Evolutionary conservation across 2,329 filamentous ascomycete species (phyloP), one percentile per base, ranked within the genome.

Genomic region (Apiospora phragmitis): DNA sequence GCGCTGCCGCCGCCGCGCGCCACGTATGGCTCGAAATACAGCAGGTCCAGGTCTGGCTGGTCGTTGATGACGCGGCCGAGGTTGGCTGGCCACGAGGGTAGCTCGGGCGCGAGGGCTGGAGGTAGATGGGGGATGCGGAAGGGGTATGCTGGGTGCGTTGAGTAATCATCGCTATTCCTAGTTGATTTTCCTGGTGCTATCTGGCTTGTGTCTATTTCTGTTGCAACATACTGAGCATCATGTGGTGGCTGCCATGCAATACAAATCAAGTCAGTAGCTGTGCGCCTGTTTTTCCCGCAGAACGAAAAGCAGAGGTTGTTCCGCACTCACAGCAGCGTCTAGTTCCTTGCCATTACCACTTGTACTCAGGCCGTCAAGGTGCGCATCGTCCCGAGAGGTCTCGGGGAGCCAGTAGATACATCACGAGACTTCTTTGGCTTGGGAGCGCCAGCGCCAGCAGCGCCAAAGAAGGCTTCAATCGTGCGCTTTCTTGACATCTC

Each of bases 1-100:
- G 89, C 84, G 14, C 89, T 83, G 16, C 85, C 79, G 29, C 55
- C 55, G 9, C 62, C 14, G 2, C 84, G 81, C 0, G 91, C 87
- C 4, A 95, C 85, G 73, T 92, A 95, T 0, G 93, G 92, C 75
- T 93, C 87, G 78, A 92, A 95, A 80, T 93, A 93, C 11, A 95
- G 81, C 0, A 95, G 84, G 77, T 95, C 91, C 0, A 95, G 85
- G 73, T 94, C 88, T 0, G 89, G 87, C 75, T 92, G 89, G 76
- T 94, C 85, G 74, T 89, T 89, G 74, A 94, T 91, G 3, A 78
- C 75, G 65, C 82, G 85, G 1, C 86, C 88, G 71, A 88, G 83
- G 26, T 85, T 81, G 0, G 86, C 85, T 7, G 91, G 89, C 1
- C 86, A 75, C 4, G 82, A 84, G 0, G 77, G 72, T 2, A 88